Evolutionary conservation across 2,329 filamentous ascomycete species (phyloP).

Genomic region (Phoma sp.): DNA sequence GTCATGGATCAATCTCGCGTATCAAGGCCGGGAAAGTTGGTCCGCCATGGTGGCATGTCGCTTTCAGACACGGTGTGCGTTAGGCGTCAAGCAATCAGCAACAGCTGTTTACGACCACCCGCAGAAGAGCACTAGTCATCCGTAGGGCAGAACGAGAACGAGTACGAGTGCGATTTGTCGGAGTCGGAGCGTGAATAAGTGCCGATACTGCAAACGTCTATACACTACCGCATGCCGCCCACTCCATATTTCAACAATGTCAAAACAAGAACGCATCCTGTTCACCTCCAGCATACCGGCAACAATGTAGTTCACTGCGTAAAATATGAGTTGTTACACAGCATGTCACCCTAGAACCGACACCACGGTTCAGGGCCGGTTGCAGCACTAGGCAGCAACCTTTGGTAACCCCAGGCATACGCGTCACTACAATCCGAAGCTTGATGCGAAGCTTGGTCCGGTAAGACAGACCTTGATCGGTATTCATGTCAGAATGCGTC

Average conservation of each 20-base stretch:
- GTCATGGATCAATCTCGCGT: background rate
- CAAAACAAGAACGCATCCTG: background rate
- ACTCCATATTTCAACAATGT: background rate
- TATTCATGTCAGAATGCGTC: no score
- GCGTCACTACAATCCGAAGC: background rate
- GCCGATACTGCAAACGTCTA: background rate
- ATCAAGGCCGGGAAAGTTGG: background rate
- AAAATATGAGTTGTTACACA: background rate
- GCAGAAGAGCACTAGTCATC: background rate
- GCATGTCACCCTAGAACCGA: background rate
- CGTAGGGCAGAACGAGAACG: background rate
- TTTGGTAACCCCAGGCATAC: background rate
- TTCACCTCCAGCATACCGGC: background rate
- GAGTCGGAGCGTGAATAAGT: conserved; percentile 2
- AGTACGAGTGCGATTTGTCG: background rate
- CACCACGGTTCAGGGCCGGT: background rate
- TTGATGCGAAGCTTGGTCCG: background rate
- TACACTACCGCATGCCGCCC: background rate
- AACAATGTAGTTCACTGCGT: background rate
- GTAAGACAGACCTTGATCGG: background rate
- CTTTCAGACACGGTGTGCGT: conserved; percentile 1
- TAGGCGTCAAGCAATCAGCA: conserved; percentile 3
- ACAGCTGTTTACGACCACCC: background rate
- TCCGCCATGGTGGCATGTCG: background rate
- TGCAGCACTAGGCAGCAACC: background rate